phyloP scores from a whole-genome alignment of 2,329 filamentous ascomycete genomes.

The Penicillium sp. region DNA sequence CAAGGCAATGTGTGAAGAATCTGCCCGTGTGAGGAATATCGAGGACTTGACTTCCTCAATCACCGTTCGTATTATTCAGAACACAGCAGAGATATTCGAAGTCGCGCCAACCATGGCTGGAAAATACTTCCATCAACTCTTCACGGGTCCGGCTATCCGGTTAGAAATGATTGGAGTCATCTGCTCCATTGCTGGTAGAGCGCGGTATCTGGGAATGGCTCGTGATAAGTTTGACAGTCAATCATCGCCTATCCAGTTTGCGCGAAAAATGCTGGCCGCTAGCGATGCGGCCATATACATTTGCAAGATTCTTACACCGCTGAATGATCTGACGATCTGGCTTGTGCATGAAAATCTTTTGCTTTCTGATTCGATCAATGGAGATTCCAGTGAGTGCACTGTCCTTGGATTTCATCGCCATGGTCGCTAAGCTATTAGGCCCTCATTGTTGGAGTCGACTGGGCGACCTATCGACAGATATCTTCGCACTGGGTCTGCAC shows the following conservation, averaged over 20 bases:
- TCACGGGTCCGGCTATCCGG: conserved; percentile 46
- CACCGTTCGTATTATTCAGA: conserved; percentile 33
- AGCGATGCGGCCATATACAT: conserved; percentile 47
- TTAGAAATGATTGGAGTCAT: conserved; percentile 49
- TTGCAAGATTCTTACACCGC: conserved; percentile 45
- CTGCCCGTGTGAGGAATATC: conserved; percentile 13
- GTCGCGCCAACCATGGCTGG: conserved; percentile 35
- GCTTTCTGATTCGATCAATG: conserved; percentile 44
- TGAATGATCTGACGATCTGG: conserved; percentile 47
- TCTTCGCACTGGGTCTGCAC: conserved; percentile 38
- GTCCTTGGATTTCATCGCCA: no score
- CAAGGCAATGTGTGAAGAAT: conserved; percentile 22
- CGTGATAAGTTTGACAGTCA: conserved; percentile 21
- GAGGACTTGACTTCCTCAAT: conserved; percentile 20
- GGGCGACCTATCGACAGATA: conserved; percentile 36
- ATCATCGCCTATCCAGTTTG: conserved; percentile 27
- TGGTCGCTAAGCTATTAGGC: not conserved
- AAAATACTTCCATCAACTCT: conserved; percentile 46
- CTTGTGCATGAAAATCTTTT: conserved; percentile 44
- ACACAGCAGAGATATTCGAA: conserved; percentile 33
- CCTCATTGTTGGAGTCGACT: conserved; percentile 19
- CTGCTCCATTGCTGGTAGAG: conserved; percentile 46
- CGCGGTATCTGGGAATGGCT: conserved; percentile 31
- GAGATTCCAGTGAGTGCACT: conserved; percentile 43
- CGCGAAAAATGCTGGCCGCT: conserved; percentile 37